A percentile compares a stretch with the other conserved stretches of the same genome.
phyloP scores from a whole-genome alignment of 306 rosid species.

The Carpinus fangiana region DNA sequence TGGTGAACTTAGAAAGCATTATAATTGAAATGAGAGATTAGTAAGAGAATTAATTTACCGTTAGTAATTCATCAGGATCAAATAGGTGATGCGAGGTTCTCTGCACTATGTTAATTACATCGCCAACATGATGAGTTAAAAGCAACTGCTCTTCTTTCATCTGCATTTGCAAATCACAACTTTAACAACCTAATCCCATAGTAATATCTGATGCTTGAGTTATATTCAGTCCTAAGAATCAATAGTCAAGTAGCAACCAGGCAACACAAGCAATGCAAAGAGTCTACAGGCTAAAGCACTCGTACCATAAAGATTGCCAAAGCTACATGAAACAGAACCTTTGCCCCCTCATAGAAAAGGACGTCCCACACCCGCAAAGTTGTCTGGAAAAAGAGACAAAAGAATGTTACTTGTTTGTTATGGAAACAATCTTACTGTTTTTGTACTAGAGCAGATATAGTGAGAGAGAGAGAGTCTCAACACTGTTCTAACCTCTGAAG shows the following conservation, averaged over 20 bases:
- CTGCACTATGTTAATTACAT: constrained; percentile 80
- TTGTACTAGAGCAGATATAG: not conserved
- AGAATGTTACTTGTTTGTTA: constrained; percentile 21
- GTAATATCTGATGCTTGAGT: not conserved
- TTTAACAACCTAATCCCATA: constrained; percentile 24
- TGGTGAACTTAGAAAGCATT: not conserved
- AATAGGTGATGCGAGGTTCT: constrained; percentile 86
- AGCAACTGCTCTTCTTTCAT: constrained; percentile 91
- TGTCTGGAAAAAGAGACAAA: constrained; percentile 47
- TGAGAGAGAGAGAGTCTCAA: constrained; percentile 4
- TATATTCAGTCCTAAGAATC: not conserved
- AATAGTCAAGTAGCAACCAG: not conserved
- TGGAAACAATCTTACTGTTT: constrained; percentile 6
- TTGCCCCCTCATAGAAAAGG: constrained; percentile 94
- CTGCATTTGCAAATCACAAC: constrained; percentile 48
- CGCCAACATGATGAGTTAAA: constrained; percentile 84
- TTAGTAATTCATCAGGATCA: constrained; percentile 90
- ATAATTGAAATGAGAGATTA: not conserved
- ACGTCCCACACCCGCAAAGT: constrained; percentile 96
- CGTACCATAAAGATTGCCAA: constrained; percentile 92
- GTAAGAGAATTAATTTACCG: constrained; percentile 43
- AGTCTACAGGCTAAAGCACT: constrained; percentile 4
- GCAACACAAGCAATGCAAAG: not conserved
- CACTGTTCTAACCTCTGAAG: constrained; percentile 74
- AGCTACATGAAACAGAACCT: constrained; percentile 88